Evolutionary conservation across 306 rosid genomes (phyloP).

Genomic region (Malus asiatica): DNA sequence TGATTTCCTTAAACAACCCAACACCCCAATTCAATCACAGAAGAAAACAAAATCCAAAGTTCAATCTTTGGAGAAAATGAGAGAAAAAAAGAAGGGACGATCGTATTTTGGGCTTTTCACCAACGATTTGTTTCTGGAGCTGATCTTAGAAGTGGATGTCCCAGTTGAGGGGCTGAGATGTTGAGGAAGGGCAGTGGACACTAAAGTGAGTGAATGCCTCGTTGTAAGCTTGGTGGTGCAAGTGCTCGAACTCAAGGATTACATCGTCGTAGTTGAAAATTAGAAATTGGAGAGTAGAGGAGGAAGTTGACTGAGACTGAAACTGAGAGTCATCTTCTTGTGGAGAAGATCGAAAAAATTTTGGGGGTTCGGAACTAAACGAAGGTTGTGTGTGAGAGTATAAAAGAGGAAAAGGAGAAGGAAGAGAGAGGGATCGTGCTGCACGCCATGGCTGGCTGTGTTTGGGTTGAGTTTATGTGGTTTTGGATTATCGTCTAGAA

Average conservation of each 20-base stretch:
- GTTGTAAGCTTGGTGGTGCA: constrained; percentile 91
- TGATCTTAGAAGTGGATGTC: constrained; percentile 64
- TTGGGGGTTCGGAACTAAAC: constrained; percentile 4
- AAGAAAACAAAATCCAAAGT: neutral
- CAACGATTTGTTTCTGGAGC: constrained; percentile 84
- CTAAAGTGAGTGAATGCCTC: constrained; percentile 76
- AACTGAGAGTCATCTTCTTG: constrained; percentile 22
- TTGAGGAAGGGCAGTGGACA: constrained; percentile 49
- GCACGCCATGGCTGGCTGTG: constrained; percentile 41
- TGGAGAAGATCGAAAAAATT: constrained; percentile 4
- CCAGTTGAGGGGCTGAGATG: constrained; percentile 66
- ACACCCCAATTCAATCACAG: constrained; percentile 4
- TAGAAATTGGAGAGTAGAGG: constrained; percentile 47
- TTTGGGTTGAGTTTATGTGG: neutral
- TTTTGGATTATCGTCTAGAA: too few species aligned
- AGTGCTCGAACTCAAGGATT: constrained; percentile 86
- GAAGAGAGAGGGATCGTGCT: constrained; percentile 19
- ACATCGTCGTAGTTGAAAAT: constrained; percentile 96
- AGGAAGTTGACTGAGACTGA: constrained; percentile 41
- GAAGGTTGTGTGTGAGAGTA: constrained; percentile 18
- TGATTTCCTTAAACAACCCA: constrained; percentile 47
- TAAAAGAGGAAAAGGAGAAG: neutral
- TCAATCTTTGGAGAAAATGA: neutral
- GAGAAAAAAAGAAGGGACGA: constrained; percentile 29
- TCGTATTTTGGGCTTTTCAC: constrained; percentile 98